phyloP scores from a whole-genome alignment of 2,329 filamentous ascomycete species.

The Paecilomyces sp. region DNA sequence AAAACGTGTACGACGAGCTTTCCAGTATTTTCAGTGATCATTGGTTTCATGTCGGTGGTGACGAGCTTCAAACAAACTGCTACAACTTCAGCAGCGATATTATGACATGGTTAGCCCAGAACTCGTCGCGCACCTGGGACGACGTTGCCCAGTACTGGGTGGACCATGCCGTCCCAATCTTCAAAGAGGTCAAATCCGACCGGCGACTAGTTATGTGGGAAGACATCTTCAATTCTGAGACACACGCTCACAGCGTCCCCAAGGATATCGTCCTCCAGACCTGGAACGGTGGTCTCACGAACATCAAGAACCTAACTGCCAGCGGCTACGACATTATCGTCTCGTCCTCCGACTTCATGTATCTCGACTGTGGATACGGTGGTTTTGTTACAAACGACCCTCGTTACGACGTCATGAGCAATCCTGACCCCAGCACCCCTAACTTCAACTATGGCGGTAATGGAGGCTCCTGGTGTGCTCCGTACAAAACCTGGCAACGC shows the following conservation, averaged over 20 bases:
- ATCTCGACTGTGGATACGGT: conserved; percentile 51
- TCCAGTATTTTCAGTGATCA: conserved; percentile 45
- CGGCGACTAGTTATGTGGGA: conserved; percentile 54
- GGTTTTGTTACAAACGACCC: conserved; percentile 50
- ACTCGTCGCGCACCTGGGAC: conserved; percentile 43
- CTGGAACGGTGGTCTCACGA: conserved; percentile 48
- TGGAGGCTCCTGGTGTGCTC: conserved; percentile 52
- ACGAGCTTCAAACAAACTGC: conserved; percentile 50
- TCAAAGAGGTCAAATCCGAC: conserved; percentile 34
- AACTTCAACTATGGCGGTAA: conserved; percentile 50
- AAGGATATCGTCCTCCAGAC: conserved; percentile 48
- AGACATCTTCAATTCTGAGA: conserved; percentile 41
- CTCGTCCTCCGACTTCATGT: conserved; percentile 50
- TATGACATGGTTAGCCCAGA: conserved; percentile 44
- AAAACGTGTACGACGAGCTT: conserved; percentile 48
- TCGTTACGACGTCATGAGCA: conserved; percentile 48
- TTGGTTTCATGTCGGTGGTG: conserved; percentile 51
- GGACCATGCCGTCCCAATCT: conserved; percentile 46
- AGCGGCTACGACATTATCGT: conserved; percentile 50
- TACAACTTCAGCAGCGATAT: conserved; percentile 51
- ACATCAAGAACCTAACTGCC: conserved; percentile 46
- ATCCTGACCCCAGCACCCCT: conserved; percentile 38
- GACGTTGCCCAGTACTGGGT: conserved; percentile 51
- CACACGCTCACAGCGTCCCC: conserved; percentile 41
- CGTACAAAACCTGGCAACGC: conserved; percentile 55